Evolutionary conservation across 495 filamentous ascomycete species (phyloP).

Genomic region (Barbatosphaeria neglecta): DNA sequence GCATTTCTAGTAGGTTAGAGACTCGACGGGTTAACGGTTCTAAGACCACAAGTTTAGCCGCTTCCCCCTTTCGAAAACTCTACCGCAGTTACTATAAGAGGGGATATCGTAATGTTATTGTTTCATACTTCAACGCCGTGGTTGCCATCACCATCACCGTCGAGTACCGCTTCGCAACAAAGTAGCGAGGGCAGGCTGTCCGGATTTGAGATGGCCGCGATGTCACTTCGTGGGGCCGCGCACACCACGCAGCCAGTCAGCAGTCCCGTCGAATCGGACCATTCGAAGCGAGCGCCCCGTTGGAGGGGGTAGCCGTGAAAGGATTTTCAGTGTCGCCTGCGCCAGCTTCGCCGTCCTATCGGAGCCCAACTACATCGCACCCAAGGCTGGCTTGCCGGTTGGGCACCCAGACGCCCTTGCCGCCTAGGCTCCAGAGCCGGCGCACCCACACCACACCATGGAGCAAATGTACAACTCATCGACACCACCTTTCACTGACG

Average conservation of each 20-base stretch:
- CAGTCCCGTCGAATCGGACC: not conserved
- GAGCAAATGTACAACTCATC: constrained; percentile 40
- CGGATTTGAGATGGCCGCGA: not conserved
- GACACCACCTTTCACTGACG: constrained; percentile 15
- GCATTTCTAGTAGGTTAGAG: no score
- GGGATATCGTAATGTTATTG: no score
- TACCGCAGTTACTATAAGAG: not conserved
- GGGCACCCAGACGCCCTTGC: constrained; percentile 36
- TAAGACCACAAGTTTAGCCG: not conserved
- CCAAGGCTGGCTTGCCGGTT: constrained; percentile 21
- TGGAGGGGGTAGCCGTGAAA: not conserved
- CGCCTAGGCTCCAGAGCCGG: constrained; percentile 28
- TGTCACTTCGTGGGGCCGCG: not conserved
- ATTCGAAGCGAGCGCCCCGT: not conserved
- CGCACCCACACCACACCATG: no score
- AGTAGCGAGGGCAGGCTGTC: not conserved
- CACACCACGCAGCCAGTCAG: not conserved
- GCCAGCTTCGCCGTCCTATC: constrained; percentile 15
- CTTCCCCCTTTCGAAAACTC: not conserved
- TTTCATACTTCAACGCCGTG: no score
- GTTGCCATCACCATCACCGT: no score
- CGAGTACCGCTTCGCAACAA: not conserved
- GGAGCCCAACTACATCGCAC: constrained; percentile 18
- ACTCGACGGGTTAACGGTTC: no score
- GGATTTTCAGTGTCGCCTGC: not conserved